phyloP scores from a whole-genome alignment of 176 grass and related monocot species.

The Metroxylon sagu region DNA sequence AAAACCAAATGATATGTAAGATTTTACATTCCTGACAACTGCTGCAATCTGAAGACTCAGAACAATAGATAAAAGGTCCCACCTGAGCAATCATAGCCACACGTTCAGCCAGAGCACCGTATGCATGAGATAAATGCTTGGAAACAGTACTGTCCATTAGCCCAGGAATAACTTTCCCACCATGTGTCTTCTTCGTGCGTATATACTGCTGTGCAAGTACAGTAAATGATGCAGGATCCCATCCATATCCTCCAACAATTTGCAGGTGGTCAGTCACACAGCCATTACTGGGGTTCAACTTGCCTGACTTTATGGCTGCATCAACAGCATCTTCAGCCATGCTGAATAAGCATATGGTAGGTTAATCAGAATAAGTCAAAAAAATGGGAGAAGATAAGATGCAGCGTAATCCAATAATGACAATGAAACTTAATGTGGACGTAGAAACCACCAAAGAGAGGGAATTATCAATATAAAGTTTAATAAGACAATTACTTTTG shows the following conservation, averaged over 20 bases:
- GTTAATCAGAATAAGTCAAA: slow-evolving; percentile 11
- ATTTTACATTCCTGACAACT: no score
- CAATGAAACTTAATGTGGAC: no score
- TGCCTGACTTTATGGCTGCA: slow-evolving; percentile 66
- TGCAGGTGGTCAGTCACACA: slow-evolving; percentile 77
- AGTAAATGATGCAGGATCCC: slow-evolving; percentile 75
- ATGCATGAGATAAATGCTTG: slow-evolving; percentile 83
- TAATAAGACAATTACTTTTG: no score
- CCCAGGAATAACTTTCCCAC: slow-evolving; percentile 89
- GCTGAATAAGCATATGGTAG: slow-evolving; percentile 28
- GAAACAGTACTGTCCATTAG: slow-evolving; percentile 76
- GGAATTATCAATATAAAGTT: no score
- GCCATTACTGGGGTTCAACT: slow-evolving; percentile 63
- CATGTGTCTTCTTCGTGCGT: slow-evolving; percentile 70
- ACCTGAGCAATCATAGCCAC: slow-evolving; percentile 93
- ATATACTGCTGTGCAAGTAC: slow-evolving; percentile 77
- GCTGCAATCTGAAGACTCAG: no score
- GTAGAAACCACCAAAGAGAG: no score
- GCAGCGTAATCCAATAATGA: not conserved
- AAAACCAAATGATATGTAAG: no score
- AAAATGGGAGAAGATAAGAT: not conserved
- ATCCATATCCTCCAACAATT: slow-evolving; percentile 79
- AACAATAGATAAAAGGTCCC: not conserved
- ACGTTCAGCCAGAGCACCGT: slow-evolving; percentile 71
- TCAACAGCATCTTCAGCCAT: slow-evolving; percentile 96